A percentile compares a stretch with the other conserved stretches of the same genome.
phyloP scores from a whole-genome alignment of 2,329 filamentous ascomycete genomes.

The Macroventuria anomochaeta region DNA sequence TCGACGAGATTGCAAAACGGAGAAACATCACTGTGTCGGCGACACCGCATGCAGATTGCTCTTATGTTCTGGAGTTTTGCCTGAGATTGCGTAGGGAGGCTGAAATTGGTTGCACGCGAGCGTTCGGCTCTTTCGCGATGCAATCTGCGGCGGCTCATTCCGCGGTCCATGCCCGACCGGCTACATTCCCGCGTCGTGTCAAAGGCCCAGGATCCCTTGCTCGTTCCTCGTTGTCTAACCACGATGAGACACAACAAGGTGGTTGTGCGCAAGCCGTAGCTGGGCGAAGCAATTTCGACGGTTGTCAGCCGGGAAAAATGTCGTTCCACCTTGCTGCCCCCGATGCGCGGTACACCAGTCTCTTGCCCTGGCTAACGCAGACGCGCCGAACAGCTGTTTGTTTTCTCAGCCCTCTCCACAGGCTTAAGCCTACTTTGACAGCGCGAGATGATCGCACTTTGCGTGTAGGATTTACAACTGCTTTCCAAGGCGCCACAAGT shows the following conservation, averaged over 20 bases:
- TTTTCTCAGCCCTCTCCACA: constrained; percentile 17
- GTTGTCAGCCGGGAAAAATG: constrained; percentile 9
- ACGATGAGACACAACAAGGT: constrained; percentile 8
- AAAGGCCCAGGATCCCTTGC: constrained; percentile 14
- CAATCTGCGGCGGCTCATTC: constrained; percentile 10
- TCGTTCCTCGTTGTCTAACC: constrained; percentile 17
- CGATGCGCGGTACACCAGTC: constrained; percentile 12
- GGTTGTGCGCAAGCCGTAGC: constrained; percentile 18
- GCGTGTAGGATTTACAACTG: constrained; percentile 14
- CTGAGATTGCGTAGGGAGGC: constrained; percentile 5
- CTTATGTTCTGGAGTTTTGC: constrained; percentile 1
- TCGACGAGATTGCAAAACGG: constrained; percentile 1
- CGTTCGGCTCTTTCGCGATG: constrained; percentile 2
- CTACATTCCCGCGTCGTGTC: constrained; percentile 1
- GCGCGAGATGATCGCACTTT: constrained; percentile 11
- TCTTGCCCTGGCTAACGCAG: constrained; percentile 12
- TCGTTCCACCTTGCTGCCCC: constrained; percentile 17
- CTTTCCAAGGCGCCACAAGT: constrained; percentile 12
- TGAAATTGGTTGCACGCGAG: constrained; percentile 15
- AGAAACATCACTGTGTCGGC: not conserved
- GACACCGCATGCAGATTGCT: constrained; percentile 1
- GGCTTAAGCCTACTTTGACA: constrained; percentile 17
- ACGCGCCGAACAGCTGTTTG: constrained; percentile 18
- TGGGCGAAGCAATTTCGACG: constrained; percentile 16
- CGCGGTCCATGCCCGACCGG: constrained; percentile 14